Conservation (phyloP, 192 early-diverging fungal species). For the Coemansia sp. region DNA sequence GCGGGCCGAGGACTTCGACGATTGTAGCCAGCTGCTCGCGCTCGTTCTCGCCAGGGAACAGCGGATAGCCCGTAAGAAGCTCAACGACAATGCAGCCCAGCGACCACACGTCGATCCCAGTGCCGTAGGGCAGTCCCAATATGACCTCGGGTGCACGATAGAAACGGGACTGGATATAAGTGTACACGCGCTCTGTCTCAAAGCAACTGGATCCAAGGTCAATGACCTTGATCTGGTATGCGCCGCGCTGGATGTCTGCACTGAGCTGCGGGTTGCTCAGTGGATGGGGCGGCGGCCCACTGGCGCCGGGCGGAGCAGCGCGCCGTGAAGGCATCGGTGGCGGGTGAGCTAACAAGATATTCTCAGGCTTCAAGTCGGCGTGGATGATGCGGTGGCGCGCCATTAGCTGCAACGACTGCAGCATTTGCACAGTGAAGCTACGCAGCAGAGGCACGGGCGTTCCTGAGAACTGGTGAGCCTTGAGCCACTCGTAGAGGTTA, state of each 20-base stretch:
- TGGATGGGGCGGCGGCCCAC: conserved; percentile 37
- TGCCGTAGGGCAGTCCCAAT: conserved; percentile 84
- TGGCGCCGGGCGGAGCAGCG: conserved; percentile 20
- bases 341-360: conserved; percentile 80
- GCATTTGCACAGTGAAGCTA: conserved; percentile 76
- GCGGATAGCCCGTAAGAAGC: conserved; percentile 83
- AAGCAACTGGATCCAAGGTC: conserved; percentile 97
- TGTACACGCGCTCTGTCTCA: conserved; percentile 92
- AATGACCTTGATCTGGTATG: conserved; percentile 91
- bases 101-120: conserved; percentile 97
- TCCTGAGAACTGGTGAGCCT: conserved; percentile 89
- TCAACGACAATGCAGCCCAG: conserved; percentile 96
- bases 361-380: conserved; percentile 98
- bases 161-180: conserved; percentile 97
- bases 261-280: conserved; percentile 44
- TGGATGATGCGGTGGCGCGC: conserved; percentile 81
- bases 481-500: conserved; percentile 97
- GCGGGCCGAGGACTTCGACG: conserved; percentile 90
- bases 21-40: conserved; percentile 94
- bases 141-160: conserved; percentile 98
- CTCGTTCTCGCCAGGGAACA: conserved; percentile 98
- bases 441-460: conserved; percentile 53
- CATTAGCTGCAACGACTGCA: conserved; percentile 80
- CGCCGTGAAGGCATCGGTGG: conserved; percentile 53
- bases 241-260: conserved; percentile 40